Conservation (phyloP, 352 stramenopile genomes). For the Peronospora tabacina region DNA sequence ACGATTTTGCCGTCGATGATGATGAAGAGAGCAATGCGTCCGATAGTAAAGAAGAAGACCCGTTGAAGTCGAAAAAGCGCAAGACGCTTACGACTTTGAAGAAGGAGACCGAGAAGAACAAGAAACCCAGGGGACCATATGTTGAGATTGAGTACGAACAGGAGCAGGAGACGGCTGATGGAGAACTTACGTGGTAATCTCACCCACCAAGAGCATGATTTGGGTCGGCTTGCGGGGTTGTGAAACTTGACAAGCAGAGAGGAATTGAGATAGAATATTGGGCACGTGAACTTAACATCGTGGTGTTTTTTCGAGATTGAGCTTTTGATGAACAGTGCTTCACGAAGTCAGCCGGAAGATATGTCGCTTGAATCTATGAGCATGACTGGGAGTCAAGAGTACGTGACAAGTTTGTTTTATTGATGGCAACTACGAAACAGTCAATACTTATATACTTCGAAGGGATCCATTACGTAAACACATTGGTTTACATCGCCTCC, state of each 20-base stretch:
- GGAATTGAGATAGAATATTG: conserved; percentile 36
- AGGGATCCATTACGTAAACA: conserved; percentile 2
- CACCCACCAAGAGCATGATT: not conserved
- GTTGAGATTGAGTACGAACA: conserved; percentile 86
- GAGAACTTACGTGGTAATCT: conserved; percentile 52
- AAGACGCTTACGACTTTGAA: conserved; percentile 41
- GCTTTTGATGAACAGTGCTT: no score
- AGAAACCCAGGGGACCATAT: conserved; percentile 68
- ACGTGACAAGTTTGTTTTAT: no score
- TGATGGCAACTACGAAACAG: no score
- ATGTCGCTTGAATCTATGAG: no score
- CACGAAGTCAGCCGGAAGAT: no score
- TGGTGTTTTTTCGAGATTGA: not conserved
- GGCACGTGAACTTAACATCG: conserved; percentile 15
- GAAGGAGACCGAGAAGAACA: conserved; percentile 19
- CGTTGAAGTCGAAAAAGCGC: conserved; percentile 49
- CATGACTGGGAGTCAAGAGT: no score
- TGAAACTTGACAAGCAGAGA: conserved; percentile 8
- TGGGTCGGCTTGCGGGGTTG: conserved; percentile 1
- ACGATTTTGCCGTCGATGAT: conserved; percentile 56
- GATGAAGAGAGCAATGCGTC: conserved; percentile 36
- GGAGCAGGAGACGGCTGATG: conserved; percentile 47
- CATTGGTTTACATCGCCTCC: not conserved
- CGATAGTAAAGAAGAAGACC: conserved; percentile 45
- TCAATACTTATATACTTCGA: not conserved